These are phyloP conservation scores for Mycena sanguinolenta DNA, from an alignment of 768 basidiomycete species.

Conservation along the genomic window DNA sequence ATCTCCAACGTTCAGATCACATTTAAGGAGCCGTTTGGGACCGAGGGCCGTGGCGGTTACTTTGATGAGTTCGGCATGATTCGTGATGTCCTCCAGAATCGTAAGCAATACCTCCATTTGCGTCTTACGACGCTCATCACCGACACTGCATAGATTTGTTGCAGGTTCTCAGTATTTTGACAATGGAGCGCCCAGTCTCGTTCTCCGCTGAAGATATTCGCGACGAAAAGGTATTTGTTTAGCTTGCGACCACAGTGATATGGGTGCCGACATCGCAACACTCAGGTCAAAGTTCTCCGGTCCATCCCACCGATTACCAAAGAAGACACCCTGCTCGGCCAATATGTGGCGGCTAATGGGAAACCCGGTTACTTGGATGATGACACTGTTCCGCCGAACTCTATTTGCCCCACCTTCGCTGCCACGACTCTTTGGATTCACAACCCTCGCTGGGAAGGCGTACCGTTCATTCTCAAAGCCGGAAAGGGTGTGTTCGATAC, in stretches of 20 bases:
- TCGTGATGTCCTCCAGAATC: slow-evolving; percentile 97
- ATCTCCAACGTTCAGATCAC: slow-evolving; percentile 98
- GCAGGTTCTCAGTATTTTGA: slow-evolving; percentile 93
- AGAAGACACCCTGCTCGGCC: slow-evolving; percentile 90
- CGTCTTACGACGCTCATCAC: slow-evolving; percentile 24
- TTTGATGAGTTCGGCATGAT: slow-evolving; percentile 99
- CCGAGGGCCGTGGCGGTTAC: slow-evolving; percentile 99
- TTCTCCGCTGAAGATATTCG: slow-evolving; percentile 98
- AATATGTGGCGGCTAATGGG: slow-evolving; percentile 89
- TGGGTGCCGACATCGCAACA: slow-evolving; percentile 19
- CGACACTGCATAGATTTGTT: slow-evolving; percentile 77
- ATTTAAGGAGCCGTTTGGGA: slow-evolving; percentile 99
- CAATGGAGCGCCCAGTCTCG: slow-evolving; percentile 99
- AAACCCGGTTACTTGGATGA: slow-evolving; percentile 99
- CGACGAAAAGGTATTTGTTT: slow-evolving; percentile 90
- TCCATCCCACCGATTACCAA: slow-evolving; percentile 86
- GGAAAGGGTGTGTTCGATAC: slow-evolving; percentile 82
- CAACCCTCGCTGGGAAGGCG: slow-evolving; percentile 98
- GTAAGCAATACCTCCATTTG: slow-evolving; percentile 65
- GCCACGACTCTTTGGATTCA: slow-evolving; percentile 92
- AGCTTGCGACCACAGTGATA: neutral
- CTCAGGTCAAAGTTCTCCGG: slow-evolving; percentile 95
- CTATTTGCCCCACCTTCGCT: slow-evolving; percentile 95
- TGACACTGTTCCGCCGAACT: slow-evolving; percentile 92
- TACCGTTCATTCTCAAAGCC: slow-evolving; percentile 98